These are phyloP conservation scores for Chlamydomonas reinhardtii DNA, from an alignment of 163 green algal genomes.

Conservation along the genomic window DNA sequence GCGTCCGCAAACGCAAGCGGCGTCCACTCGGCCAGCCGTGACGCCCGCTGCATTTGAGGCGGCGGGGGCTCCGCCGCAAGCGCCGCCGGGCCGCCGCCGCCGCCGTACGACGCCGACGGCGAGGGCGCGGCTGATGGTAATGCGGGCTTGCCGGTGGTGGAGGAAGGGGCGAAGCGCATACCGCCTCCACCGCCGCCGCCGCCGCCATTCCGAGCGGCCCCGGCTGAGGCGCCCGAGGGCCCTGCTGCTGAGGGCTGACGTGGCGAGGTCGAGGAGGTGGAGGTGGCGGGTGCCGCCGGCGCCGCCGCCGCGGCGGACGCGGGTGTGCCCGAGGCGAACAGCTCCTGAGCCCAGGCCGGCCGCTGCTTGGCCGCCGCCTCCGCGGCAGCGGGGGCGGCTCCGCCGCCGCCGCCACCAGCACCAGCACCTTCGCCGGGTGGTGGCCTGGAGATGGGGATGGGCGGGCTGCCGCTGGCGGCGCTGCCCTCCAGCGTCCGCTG, in stretches of 20 bases:
- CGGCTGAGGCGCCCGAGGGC: no score
- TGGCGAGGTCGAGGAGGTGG: neutral
- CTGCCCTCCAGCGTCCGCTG: slow-evolving; percentile 19
- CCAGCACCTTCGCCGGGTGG: no score
- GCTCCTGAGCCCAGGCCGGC: slow-evolving; percentile 26
- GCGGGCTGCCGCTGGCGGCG: neutral
- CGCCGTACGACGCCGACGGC: neutral
- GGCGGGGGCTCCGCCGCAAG: neutral
- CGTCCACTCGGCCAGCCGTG: slow-evolving; percentile 18
- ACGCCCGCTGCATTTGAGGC: slow-evolving; percentile 5
- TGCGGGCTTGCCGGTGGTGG: neutral
- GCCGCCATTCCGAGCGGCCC: no score
- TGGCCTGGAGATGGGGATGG: neutral
- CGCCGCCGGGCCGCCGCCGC: neutral
- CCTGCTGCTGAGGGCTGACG: no score
- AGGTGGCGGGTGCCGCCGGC: neutral
- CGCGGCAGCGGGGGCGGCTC: neutral
- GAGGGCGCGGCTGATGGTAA: neutral
- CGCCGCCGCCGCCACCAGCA: neutral
- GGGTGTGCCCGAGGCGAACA: neutral
- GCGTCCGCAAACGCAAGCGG: slow-evolving; percentile 26
- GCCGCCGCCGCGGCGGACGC: neutral
- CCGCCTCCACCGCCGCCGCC: no score
- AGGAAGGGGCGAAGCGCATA: neutral
- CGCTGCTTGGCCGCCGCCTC: neutral